A percentile compares a stretch with the other conserved stretches of the same genome.
Conservation (phyloP, 2,329 filamentous ascomycete genomes). For the Sordariomycetes sp. region DNA sequence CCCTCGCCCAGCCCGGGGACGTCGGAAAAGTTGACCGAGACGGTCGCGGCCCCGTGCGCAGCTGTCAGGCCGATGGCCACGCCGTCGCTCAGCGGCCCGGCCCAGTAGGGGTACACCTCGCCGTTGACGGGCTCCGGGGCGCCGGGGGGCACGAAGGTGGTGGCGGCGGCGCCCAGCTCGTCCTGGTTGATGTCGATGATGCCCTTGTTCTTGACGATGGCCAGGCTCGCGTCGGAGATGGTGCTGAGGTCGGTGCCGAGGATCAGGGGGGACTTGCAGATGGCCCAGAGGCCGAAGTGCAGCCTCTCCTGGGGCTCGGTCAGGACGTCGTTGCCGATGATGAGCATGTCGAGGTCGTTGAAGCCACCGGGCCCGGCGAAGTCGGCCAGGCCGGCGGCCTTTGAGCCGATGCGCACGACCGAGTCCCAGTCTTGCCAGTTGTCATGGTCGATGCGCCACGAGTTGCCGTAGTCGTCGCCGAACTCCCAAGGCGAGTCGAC, state of each 20-base stretch:
- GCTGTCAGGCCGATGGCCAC: slow-evolving; percentile 25
- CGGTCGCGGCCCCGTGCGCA: slow-evolving; percentile 25
- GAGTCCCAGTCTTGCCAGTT: slow-evolving; percentile 16
- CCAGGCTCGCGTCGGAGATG: slow-evolving; percentile 10
- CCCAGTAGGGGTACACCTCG: slow-evolving; percentile 32
- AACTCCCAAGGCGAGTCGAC: slow-evolving; percentile 33
- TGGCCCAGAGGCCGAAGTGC: slow-evolving; percentile 18
- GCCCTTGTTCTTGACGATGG: slow-evolving; percentile 13
- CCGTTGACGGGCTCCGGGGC: slow-evolving; percentile 27
- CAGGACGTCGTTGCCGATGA: slow-evolving; percentile 9
- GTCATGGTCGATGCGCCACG: slow-evolving; percentile 26
- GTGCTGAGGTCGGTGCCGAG: slow-evolving; percentile 14
- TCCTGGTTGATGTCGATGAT: slow-evolving; percentile 18
- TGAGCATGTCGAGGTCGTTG: slow-evolving; percentile 18
- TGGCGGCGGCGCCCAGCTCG: slow-evolving; percentile 12
- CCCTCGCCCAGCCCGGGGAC: slow-evolving; percentile 25
- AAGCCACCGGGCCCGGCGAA: slow-evolving; percentile 15
- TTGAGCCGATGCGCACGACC: slow-evolving; percentile 7
- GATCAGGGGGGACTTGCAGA: slow-evolving; percentile 14
- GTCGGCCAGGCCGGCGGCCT: slow-evolving; percentile 7
- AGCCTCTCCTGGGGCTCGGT: slow-evolving; percentile 12
- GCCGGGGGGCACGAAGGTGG: slow-evolving; percentile 11
- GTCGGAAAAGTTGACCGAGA: slow-evolving; percentile 33
- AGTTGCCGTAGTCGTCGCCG: slow-evolving; percentile 33
- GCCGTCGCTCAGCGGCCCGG: slow-evolving; percentile 22